Percentiles rank a stretch among this genome's conserved stretches.
These are phyloP conservation scores for Tinospora cordifolia DNA, from an alignment of 164 flowering plant genomes.

Conservation along the genomic window DNA sequence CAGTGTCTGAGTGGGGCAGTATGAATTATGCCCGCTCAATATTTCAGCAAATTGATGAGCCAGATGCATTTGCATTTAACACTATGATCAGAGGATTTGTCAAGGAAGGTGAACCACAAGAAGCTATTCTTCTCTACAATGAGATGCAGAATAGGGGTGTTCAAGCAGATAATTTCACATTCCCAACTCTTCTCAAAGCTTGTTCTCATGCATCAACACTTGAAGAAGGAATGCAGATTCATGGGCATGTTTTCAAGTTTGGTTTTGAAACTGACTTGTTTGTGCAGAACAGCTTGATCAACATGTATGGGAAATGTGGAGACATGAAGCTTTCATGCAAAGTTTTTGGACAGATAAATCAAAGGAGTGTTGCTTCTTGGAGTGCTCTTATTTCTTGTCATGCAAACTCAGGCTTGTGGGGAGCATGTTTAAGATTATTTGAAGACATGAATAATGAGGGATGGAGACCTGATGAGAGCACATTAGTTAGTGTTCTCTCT, in stretches of 20 bases:
- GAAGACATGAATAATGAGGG: conserved; percentile 38
- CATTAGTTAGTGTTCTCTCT: conserved; percentile 55
- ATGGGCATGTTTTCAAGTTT: conserved; percentile 56
- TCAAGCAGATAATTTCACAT: conserved; percentile 58
- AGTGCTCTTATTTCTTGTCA: conserved; percentile 72
- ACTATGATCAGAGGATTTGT: conserved; percentile 66
- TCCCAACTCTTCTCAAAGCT: conserved; percentile 59
- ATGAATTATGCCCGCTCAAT: conserved; percentile 77
- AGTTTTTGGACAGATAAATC: conserved; percentile 50
- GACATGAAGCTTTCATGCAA: conserved; percentile 30
- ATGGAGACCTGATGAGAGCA: conserved; percentile 73
- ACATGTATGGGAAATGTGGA: conserved; percentile 67
- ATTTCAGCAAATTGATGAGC: conserved; percentile 49
- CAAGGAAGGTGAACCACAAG: conserved; percentile 27
- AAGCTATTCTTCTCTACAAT: conserved; percentile 37
- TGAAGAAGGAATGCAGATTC: conserved; percentile 56
- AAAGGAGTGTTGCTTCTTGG: conserved; percentile 65
- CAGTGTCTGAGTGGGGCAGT: conserved; percentile 71
- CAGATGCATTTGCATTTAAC: conserved; percentile 54
- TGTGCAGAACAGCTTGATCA: conserved; percentile 81
- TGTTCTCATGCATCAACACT: conserved; percentile 37
- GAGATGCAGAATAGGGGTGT: conserved; percentile 53
- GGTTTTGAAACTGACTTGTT: conserved; percentile 52
- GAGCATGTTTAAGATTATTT: conserved; percentile 48
- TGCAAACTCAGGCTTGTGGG: conserved; percentile 52